Evolutionary conservation across 2,329 filamentous ascomycete species (phyloP), one percentile per base, ranked within the genome.

Genomic region (Tolypocladium cylindrosporum): DNA sequence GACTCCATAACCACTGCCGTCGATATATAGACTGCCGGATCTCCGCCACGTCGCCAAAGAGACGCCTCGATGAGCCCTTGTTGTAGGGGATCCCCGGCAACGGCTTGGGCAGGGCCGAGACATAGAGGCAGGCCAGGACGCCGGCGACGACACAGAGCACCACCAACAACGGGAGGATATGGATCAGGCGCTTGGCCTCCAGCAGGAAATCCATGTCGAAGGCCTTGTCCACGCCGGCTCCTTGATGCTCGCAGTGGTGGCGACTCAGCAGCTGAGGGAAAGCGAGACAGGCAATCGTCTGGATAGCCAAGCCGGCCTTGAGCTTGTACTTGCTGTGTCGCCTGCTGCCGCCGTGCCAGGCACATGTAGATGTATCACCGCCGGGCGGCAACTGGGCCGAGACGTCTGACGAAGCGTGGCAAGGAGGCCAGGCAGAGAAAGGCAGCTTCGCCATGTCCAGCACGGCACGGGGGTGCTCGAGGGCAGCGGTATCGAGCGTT

Each of bases 11-110:
- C 68, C 68, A 70, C 7, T 58, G 55, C 13, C 65, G 61, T 19
- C 66, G 62, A 27, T 66, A 65, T 21, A 56, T 56, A n/a, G 63
- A 60, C 13, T 41, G 52, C 21, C 56, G 57, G 27, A 66, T 43
- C 9, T 63, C 56, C 7, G 52, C 39, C 13, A 68, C 36, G 54
- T 70, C 67, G 24, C 68, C 68, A 16, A 66, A 55, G 36, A 68
- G 43, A 8, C 61, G 53, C 13, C 53, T 57, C 1, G 62, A 55
- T 0, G 67, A 57, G 13, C 58, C 55, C 16, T 57, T 13, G 55
- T 69, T 68, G 59, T 68, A 68, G 2, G 67, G 67, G 37, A 69
- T 68, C 2, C 62, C 62, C 3, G 67, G 66, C 3, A 67, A 48
- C 6, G 67, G 67, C n/a, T 53, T 61, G 0, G 63, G 64, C 10